Evolutionary conservation across 306 rosid genomes (phyloP), one percentile per base, ranked within the genome.

Genomic region (Dryas drummondii): DNA sequence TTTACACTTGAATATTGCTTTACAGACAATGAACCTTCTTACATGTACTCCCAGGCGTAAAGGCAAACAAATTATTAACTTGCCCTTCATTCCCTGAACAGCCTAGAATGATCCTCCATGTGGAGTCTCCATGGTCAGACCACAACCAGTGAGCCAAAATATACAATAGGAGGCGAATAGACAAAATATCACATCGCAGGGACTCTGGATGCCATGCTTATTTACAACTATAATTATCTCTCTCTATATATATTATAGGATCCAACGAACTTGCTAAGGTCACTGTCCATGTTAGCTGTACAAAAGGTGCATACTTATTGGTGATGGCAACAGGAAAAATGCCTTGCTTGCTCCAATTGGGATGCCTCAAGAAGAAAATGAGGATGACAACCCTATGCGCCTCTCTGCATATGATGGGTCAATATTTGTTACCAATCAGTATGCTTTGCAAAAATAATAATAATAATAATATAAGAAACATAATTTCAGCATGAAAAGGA

Each of bases 321-420:
- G 81, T 71, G 65, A 82, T 55, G 86, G 79, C 76, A 59, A 66
- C 71, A 52, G 68, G 78, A 14, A 68, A 76, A 50, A 66, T 58
- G 78, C 75, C 73, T 46, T 19, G 11, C 78, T 76, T 70, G 62
- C 50, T 72, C 65, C 66, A 32, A 71, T 51, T 46, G 71, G 83
- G 79, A 79, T 61, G 79, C 82, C 50, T 64, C 78, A 82, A 58
- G 90, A 75, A 72, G 86, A 58, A 40, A 64, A 59, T 44, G 88
- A 83, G 54, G 97, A 87, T 52, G 96, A 81, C 90, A 92, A 78
- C 52, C 96, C 91, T 27, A 94, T 92, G 80, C 97, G 94, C 88
- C 93, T 86, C 87, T 94, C 99, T 94, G 97, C 84, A 77, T 77
- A 74, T n/a, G 19, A 71, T 2, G 64, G 50, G 8, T 74, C 17